Evolutionary conservation across 2,329 filamentous ascomycete species (phyloP).

Genomic region (Scedosporium aurantiacum): DNA sequence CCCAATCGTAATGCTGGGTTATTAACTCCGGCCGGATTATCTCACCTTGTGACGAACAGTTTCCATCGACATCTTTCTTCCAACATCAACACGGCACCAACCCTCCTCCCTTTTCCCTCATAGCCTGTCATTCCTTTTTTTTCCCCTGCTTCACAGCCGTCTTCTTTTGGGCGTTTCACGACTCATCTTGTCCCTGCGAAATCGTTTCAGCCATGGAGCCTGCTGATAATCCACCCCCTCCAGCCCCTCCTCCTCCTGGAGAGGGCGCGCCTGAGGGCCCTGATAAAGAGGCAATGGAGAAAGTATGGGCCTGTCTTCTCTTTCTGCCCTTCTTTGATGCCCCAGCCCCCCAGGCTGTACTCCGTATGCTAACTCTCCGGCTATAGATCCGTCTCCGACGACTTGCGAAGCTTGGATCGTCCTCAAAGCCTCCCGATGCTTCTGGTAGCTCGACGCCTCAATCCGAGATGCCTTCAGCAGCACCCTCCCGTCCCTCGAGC

Average conservation of each 20-base stretch:
- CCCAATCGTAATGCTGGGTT: too few relatives aligned
- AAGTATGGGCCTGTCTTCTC: slow-evolving; percentile 26
- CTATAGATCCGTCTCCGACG: slow-evolving; percentile 35
- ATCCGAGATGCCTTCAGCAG: slow-evolving; percentile 16
- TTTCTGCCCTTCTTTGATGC: background rate
- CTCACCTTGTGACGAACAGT: background rate
- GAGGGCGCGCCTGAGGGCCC: slow-evolving; percentile 34
- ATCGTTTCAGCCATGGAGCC: slow-evolving; percentile 31
- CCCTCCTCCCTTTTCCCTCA: background rate
- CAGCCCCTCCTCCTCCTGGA: slow-evolving; percentile 1
- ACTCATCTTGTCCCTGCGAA: background rate
- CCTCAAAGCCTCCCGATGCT: background rate
- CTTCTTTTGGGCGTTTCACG: background rate
- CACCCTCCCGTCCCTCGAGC: slow-evolving; percentile 9
- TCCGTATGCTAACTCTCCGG: slow-evolving; percentile 8
- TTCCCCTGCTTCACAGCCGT: background rate
- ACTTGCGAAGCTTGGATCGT: slow-evolving; percentile 33
- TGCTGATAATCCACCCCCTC: slow-evolving; percentile 26
- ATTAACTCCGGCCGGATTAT: too few relatives aligned
- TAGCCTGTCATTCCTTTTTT: background rate
- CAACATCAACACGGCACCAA: background rate
- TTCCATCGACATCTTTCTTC: slow-evolving; percentile 5
- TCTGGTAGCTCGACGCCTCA: slow-evolving; percentile 18
- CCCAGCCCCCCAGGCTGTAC: background rate
- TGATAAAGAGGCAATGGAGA: slow-evolving; percentile 48